A percentile compares a stretch with the other conserved stretches of the same genome.
Conservation (phyloP, 2,329 filamentous ascomycete genomes). For the Fusarium sarcochroum region DNA sequence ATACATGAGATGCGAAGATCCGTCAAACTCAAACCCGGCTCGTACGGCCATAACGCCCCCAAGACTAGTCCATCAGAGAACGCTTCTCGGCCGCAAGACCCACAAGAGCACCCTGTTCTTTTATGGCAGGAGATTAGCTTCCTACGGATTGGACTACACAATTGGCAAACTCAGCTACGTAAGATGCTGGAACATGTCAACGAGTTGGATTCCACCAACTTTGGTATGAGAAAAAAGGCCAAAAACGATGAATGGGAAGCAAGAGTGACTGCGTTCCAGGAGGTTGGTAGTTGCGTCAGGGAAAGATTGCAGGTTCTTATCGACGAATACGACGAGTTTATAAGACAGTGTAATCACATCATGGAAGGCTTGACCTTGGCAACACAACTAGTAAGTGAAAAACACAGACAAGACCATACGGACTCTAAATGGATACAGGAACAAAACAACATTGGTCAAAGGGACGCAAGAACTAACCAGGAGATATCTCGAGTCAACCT, state of each 20-base stretch:
- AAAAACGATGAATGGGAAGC: rapidly evolving
- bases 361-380: neutral
- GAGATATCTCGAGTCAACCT: constrained; percentile 1
- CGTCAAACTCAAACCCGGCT: too few relatives aligned
- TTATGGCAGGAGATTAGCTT: constrained; percentile 6
- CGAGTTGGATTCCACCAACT: neutral
- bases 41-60: too few relatives aligned
- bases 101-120: neutral
- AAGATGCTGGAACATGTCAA: neutral
- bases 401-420: rapidly evolving
- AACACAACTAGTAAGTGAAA: constrained; percentile 1
- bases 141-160: neutral
- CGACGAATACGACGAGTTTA: constrained; percentile 14
- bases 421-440: neutral
- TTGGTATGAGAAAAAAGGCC: rapidly evolving
- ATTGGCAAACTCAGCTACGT: constrained; percentile 12
- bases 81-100: rapidly evolving
- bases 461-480: neutral
- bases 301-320: neutral
- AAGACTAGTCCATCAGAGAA: rapidly evolving
- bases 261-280: neutral
- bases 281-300: neutral
- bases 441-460: neutral
- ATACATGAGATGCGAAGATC: too few relatives aligned
- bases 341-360: neutral